phyloP scores from a whole-genome alignment of 2,329 filamentous ascomycete species.

The Samsoniella hepiali region DNA sequence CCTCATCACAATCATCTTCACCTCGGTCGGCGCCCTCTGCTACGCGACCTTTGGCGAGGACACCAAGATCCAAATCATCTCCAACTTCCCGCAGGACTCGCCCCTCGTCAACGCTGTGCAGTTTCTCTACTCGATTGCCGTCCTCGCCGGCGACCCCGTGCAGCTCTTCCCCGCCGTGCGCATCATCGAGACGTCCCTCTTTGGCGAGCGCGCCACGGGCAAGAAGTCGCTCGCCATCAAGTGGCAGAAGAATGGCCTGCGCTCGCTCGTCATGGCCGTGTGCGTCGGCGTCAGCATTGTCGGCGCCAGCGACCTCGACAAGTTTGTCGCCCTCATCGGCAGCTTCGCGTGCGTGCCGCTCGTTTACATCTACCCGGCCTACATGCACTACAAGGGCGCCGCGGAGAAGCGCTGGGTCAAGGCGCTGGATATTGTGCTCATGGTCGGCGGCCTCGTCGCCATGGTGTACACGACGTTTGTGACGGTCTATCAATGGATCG shows the following conservation, averaged over 20 bases:
- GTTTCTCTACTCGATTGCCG: constrained; percentile 69
- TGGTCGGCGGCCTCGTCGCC: constrained; percentile 59
- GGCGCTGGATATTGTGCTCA: constrained; percentile 58
- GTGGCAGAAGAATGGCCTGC: constrained; percentile 72
- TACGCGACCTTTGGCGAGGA: constrained; percentile 69
- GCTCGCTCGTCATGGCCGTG: constrained; percentile 52
- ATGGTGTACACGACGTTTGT: constrained; percentile 71
- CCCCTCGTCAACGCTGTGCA: constrained; percentile 73
- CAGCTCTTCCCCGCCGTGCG: constrained; percentile 72
- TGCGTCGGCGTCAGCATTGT: constrained; percentile 61
- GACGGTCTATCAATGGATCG: constrained; percentile 44
- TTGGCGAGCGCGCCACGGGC: constrained; percentile 62
- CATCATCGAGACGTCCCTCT: constrained; percentile 66
- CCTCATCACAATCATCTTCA: constrained; percentile 70
- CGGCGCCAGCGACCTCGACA: constrained; percentile 67
- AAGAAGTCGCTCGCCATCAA: constrained; percentile 64
- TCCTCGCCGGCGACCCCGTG: constrained; percentile 70
- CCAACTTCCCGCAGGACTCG: constrained; percentile 69
- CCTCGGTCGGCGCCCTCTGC: constrained; percentile 67
- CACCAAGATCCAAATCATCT: constrained; percentile 71
- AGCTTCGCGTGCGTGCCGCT: constrained; percentile 71
- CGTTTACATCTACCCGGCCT: constrained; percentile 74
- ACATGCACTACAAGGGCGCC: constrained; percentile 65
- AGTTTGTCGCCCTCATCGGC: constrained; percentile 71
- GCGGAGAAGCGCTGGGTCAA: constrained; percentile 56